Conservation (phyloP, 2,329 filamentous ascomycete genomes). For the Chaetomiaceae sp. region DNA sequence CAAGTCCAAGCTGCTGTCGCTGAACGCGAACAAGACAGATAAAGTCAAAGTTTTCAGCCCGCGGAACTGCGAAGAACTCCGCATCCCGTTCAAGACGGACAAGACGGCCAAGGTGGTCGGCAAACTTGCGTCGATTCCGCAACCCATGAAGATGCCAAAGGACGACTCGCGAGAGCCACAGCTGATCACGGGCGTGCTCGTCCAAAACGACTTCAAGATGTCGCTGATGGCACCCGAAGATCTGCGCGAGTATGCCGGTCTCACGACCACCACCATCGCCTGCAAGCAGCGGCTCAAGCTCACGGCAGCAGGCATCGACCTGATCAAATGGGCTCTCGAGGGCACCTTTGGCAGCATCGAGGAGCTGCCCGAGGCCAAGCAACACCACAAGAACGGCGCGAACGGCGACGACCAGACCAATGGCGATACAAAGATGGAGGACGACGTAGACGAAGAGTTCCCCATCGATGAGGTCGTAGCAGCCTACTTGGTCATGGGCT, state of each 20-base stretch:
- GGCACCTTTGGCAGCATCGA: conserved; percentile 89
- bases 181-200: conserved; percentile 82
- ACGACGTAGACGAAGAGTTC: conserved; percentile 61
- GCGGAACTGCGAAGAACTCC: conserved; percentile 88
- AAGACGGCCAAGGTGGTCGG: conserved; percentile 96
- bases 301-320: conserved; percentile 80
- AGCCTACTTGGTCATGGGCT: conserved; percentile 79
- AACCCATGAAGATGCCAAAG: conserved; percentile 47
- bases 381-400: conserved; percentile 30
- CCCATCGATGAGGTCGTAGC: conserved; percentile 54
- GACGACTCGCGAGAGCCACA: conserved; percentile 35
- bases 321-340: conserved; percentile 91
- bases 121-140: conserved; percentile 77
- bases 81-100: conserved; percentile 91
- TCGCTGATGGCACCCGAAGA: conserved; percentile 96
- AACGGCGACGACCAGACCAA: conserved; percentile 33
- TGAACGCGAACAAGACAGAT: conserved; percentile 73
- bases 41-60: conserved; percentile 93
- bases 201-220: conserved; percentile 97
- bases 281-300: conserved; percentile 89
- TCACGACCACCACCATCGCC: conserved; percentile 89
- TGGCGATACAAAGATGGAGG: conserved; percentile 29
- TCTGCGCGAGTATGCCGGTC: conserved; percentile 89
- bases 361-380: conserved; percentile 55
- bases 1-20: conserved; percentile 89